Evolutionary conservation across 129 eudicot genomes (phyloP).

Genomic region (Pittosporum tobira): DNA sequence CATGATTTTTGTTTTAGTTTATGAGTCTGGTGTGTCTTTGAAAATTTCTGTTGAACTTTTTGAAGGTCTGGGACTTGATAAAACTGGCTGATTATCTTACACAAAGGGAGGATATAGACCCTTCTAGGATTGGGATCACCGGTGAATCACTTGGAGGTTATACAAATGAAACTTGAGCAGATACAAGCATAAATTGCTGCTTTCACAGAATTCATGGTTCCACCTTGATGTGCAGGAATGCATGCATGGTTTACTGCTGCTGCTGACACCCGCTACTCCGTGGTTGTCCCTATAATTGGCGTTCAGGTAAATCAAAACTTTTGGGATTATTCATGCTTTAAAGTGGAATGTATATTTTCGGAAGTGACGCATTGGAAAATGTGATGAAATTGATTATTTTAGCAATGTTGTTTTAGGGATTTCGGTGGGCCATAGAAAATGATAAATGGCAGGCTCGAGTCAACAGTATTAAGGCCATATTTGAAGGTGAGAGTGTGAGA

Average conservation of each 20-base stretch:
- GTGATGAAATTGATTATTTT: not conserved
- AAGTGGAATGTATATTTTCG: not conserved
- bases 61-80: conserved; percentile 78
- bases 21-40: not conserved
- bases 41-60: not conserved
- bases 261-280: conserved; percentile 80
- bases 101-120: conserved; percentile 73
- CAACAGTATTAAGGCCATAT: conserved; percentile 72
- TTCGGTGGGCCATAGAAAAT: conserved; percentile 92
- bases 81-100: conserved; percentile 86
- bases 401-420: conserved; percentile 45
- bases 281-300: conserved; percentile 85
- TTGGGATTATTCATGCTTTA: not conserved
- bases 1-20: not conserved
- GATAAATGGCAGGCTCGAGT: conserved; percentile 93
- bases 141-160: conserved; percentile 99
- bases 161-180: conserved; percentile 11
- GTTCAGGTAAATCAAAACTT: conserved; percentile 57
- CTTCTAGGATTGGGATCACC: conserved; percentile 73
- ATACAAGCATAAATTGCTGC: not conserved
- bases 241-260: conserved; percentile 97
- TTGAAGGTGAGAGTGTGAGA: conserved; percentile 52
- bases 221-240: conserved; percentile 55
- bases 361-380: not conserved
- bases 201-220: conserved; percentile 4